Evolutionary conservation across 371 early-diverging fungal genomes (phyloP).

Genomic region (Choanephora cucurbitarum): DNA sequence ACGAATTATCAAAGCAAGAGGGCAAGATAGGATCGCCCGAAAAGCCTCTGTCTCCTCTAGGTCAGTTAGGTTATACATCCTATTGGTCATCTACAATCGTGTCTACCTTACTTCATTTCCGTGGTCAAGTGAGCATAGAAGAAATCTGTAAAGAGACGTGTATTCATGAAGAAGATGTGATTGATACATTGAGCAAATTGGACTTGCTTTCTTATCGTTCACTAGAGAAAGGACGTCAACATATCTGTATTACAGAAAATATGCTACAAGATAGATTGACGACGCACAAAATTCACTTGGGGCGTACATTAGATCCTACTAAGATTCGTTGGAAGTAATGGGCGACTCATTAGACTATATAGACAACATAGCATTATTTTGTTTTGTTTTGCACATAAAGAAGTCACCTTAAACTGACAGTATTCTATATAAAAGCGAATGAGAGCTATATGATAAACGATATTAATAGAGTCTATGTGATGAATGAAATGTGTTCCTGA

Average conservation of each 20-base stretch:
- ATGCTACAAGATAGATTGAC: slow-evolving; percentile 24
- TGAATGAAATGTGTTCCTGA: too few species aligned
- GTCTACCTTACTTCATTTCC: slow-evolving; percentile 35
- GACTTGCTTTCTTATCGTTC: slow-evolving; percentile 32
- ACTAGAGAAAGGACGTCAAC: slow-evolving; percentile 6
- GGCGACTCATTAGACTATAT: not conserved
- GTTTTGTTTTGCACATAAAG: too few species aligned
- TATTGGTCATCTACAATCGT: slow-evolving; percentile 75
- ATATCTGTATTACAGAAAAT: slow-evolving; percentile 27
- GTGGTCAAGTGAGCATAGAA: slow-evolving; percentile 30
- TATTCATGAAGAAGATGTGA: slow-evolving; percentile 46
- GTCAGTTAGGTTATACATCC: slow-evolving; percentile 67
- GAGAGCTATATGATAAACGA: too few species aligned
- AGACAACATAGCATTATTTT: too few species aligned
- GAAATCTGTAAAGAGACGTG: slow-evolving; percentile 36
- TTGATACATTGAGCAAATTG: slow-evolving; percentile 34
- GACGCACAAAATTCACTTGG: slow-evolving; percentile 19
- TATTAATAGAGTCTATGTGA: too few species aligned
- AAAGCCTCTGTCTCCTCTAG: slow-evolving; percentile 81
- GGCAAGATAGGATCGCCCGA: slow-evolving; percentile 90
- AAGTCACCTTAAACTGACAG: too few species aligned
- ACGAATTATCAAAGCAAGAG: slow-evolving; percentile 88
- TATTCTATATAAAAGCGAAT: too few species aligned
- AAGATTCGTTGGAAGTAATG: slow-evolving; percentile 22
- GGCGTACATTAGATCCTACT: slow-evolving; percentile 19